Percentiles rank a stretch among this genome's conserved stretches.
These are phyloP conservation scores for Macrophomina phaseolina DNA, from an alignment of 2,329 filamentous ascomycete species.

Conservation along the genomic window DNA sequence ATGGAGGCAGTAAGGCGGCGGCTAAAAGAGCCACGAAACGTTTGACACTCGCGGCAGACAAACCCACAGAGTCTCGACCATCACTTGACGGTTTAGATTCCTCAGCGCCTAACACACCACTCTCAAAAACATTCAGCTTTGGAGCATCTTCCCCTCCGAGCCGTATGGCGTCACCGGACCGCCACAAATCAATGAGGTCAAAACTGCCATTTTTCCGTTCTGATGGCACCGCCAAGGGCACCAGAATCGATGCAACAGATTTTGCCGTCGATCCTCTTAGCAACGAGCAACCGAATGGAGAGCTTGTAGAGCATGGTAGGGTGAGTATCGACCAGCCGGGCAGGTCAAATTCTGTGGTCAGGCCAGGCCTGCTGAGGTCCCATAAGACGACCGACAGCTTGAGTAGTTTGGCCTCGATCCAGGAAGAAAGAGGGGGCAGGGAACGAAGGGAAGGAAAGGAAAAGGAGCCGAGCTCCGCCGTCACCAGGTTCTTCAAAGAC, in stretches of 20 bases:
- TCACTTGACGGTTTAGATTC: slow-evolving; percentile 47
- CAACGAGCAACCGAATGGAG: slow-evolving; percentile 4
- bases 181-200: slow-evolving; percentile 45
- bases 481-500: slow-evolving; percentile 77
- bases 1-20: slow-evolving; percentile 8
- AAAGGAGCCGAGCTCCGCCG: slow-evolving; percentile 57
- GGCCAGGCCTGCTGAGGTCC: slow-evolving; percentile 19
- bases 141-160: slow-evolving; percentile 46
- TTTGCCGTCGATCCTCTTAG: slow-evolving; percentile 24
- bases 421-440: slow-evolving; percentile 33
- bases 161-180: slow-evolving; percentile 30
- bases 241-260: slow-evolving; percentile 35
- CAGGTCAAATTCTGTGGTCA: slow-evolving; percentile 2
- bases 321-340: slow-evolving; percentile 15
- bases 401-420: slow-evolving; percentile 39
- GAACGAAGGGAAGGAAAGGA: slow-evolving; percentile 46
- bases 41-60: slow-evolving; percentile 9
- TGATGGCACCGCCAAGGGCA: slow-evolving; percentile 42
- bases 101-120: slow-evolving; percentile 47
- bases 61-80: slow-evolving; percentile 38
- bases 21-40: slow-evolving; percentile 16
- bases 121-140: slow-evolving; percentile 37
- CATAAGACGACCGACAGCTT: slow-evolving; percentile 48
- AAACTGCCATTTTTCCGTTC: slow-evolving; percentile 50
- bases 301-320: not conserved